Percentiles rank a stretch among this genome's conserved stretches.
Evolutionary conservation across 2,329 filamentous ascomycete genomes (phyloP).

Genomic region (Apiospora kogelbergensis): DNA sequence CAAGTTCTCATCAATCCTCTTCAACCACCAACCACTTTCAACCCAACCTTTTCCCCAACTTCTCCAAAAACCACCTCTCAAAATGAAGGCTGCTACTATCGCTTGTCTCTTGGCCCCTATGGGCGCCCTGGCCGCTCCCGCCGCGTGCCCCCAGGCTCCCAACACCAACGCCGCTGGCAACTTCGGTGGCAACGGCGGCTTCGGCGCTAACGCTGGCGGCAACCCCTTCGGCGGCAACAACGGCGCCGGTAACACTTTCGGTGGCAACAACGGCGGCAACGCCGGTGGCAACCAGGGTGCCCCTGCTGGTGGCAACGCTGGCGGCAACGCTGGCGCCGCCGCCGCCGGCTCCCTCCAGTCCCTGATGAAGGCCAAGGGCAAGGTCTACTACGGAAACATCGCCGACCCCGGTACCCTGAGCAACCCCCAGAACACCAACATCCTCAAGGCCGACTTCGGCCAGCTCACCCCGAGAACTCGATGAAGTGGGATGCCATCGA

Average conservation of each 20-base stretch:
- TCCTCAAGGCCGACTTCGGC: conserved; percentile 63
- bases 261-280: not conserved
- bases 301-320: not conserved
- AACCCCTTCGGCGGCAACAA: not conserved
- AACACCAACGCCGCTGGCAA: conserved; percentile 43
- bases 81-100: conserved; percentile 31
- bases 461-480: conserved; percentile 67
- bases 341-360: not conserved
- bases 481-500: conserved; percentile 65
- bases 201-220: not conserved
- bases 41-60: not conserved
- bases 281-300: not conserved
- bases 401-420: conserved; percentile 55
- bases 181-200: conserved; percentile 34
- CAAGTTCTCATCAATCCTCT: not conserved
- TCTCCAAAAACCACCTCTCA: conserved; percentile 8
- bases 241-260: not conserved
- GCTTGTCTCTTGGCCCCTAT: conserved; percentile 36
- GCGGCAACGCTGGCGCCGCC: too few species aligned
- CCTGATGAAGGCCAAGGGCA: conserved; percentile 60
- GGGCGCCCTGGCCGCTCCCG: conserved; percentile 33
- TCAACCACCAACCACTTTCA: not conserved
- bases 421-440: conserved; percentile 47
- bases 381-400: conserved; percentile 63
- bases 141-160: conserved; percentile 24